phyloP scores from a whole-genome alignment of 371 early-diverging fungal genomes.

The Catenaria anguillulae region DNA sequence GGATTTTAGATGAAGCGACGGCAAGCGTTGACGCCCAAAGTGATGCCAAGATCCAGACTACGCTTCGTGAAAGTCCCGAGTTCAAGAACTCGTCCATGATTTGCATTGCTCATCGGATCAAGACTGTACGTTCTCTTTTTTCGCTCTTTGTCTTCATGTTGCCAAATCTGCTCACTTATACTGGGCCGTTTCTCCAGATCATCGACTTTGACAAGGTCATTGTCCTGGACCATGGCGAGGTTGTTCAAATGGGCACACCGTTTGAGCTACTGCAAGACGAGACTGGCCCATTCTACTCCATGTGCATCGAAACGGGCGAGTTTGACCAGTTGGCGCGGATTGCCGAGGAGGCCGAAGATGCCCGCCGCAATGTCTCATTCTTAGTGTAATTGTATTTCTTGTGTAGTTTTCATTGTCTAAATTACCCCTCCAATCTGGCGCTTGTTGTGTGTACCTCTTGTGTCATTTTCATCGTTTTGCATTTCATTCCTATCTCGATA shows the following conservation, averaged over 20 bases:
- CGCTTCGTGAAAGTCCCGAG: constrained; percentile 66
- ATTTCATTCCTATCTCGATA: too few relatives aligned
- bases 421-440: too few relatives aligned
- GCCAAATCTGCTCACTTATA: constrained; percentile 9
- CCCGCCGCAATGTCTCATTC: too few relatives aligned
- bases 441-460: too few relatives aligned
- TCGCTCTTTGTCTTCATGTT: background rate
- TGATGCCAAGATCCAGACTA: constrained; percentile 68
- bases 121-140: constrained; percentile 7
- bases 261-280: constrained; percentile 15
- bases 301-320: constrained; percentile 31
- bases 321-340: constrained; percentile 16
- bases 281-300: constrained; percentile 15
- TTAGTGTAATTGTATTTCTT: too few relatives aligned
- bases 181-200: too few relatives aligned
- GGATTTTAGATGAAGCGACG: constrained; percentile 4
- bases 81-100: constrained; percentile 77
- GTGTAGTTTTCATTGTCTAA: too few relatives aligned
- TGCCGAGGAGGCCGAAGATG: constrained; percentile 9
- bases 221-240: constrained; percentile 23
- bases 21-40: background rate
- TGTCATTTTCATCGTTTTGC: too few relatives aligned
- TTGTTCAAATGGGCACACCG: constrained; percentile 26
- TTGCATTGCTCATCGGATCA: constrained; percentile 75
- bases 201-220: constrained; percentile 12